phyloP scores from a whole-genome alignment of 192 early-diverging fungal species.

The Gonapodya prolifera region DNA sequence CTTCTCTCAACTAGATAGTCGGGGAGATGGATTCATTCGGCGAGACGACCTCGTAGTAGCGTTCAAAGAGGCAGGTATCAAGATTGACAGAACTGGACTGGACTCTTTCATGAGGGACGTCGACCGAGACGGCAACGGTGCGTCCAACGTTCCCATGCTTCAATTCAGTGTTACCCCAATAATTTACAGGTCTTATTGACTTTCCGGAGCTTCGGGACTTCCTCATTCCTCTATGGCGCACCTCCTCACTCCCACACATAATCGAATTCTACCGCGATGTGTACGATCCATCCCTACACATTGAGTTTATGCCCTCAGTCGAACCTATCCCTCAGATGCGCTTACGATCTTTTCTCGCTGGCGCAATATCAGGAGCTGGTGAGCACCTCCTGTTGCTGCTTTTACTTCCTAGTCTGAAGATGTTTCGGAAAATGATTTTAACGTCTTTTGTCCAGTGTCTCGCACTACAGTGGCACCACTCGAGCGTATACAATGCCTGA shows the following conservation, averaged over 20 bases:
- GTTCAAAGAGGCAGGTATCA: conserved; percentile 31
- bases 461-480: no score
- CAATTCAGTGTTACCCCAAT: no score
- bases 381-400: no score
- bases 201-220: conserved; percentile 12
- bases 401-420: no score
- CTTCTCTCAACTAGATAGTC: conserved; percentile 51
- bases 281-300: conserved; percentile 50
- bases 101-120: conserved; percentile 41
- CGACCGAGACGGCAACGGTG: conserved; percentile 50
- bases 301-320: conserved; percentile 58
- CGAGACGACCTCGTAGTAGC: conserved; percentile 40
- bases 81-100: conserved; percentile 42
- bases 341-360: no score
- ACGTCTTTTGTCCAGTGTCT: no score
- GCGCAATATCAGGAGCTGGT: no score
- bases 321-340: no score
- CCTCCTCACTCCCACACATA: conserved; percentile 52
- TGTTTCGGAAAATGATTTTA: no score
- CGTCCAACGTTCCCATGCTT: no score
- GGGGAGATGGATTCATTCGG: conserved; percentile 40
- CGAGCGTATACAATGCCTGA: conserved; percentile 56
- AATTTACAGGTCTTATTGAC: no score
- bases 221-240: conserved; percentile 42
- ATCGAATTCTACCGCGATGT: conserved; percentile 45